A percentile compares a stretch with the other conserved stretches of the same genome.
phyloP scores from a whole-genome alignment of 495 filamentous ascomycete species.

The Penicillium cinerascens region DNA sequence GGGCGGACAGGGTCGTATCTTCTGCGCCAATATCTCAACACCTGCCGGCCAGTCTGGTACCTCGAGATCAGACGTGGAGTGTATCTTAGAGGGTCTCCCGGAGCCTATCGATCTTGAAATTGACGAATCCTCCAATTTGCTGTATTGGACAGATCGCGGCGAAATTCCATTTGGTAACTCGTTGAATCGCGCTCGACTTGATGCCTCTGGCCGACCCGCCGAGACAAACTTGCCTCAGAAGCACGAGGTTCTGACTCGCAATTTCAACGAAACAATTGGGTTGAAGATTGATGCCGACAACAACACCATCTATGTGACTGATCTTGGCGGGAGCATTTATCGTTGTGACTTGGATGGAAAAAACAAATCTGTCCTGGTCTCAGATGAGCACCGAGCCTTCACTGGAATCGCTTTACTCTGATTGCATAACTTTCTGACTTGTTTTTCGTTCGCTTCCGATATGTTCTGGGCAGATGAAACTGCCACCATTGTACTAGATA shows the following conservation, averaged over 20 bases:
- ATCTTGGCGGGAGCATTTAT: slow-evolving; percentile 47
- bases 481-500: no score
- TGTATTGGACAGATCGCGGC: slow-evolving; percentile 57
- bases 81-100: slow-evolving; percentile 37
- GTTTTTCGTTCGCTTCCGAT: background rate
- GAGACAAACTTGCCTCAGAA: background rate
- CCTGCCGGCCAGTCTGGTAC: slow-evolving; percentile 15
- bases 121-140: slow-evolving; percentile 28
- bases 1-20: slow-evolving; percentile 45
- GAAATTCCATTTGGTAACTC: slow-evolving; percentile 47
- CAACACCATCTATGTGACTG: slow-evolving; percentile 42
- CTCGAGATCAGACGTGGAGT: slow-evolving; percentile 26
- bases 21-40: slow-evolving; percentile 39
- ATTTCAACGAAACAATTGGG: slow-evolving; percentile 50
- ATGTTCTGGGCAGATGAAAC: no score
- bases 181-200: slow-evolving; percentile 32
- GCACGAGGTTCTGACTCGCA: slow-evolving; percentile 28
- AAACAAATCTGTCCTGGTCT: slow-evolving; percentile 24
- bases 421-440: background rate
- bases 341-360: slow-evolving; percentile 41
- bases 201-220: slow-evolving; percentile 15
- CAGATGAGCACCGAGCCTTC: slow-evolving; percentile 26
- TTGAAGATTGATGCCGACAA: slow-evolving; percentile 41
- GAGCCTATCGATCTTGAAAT: slow-evolving; percentile 52
- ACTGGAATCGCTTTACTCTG: slow-evolving; percentile 23